Conservation (phyloP, 495 filamentous ascomycete species). For the Neurospora tetrasperma region DNA sequence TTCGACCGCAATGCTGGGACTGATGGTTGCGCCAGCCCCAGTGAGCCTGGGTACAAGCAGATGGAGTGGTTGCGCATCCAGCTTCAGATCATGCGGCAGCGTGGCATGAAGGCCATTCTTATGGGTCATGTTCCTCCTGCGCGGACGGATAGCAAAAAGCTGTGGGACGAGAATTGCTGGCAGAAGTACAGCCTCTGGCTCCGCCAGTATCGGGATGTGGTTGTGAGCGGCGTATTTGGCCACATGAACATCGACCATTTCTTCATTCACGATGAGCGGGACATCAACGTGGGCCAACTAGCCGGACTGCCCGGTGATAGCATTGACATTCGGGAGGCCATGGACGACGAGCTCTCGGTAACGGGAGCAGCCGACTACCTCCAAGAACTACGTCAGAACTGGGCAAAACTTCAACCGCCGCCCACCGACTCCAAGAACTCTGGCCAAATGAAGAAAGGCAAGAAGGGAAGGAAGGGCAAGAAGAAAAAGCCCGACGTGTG, state of each 20-base stretch:
- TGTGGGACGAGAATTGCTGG: conserved; percentile 93
- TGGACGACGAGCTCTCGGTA: conserved; percentile 48
- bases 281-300: conserved; percentile 51
- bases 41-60: conserved; percentile 83
- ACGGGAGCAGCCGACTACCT: conserved; percentile 68
- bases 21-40: conserved; percentile 68
- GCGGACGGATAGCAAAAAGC: conserved; percentile 65
- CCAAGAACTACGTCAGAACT: conserved; percentile 61
- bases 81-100: conserved; percentile 66
- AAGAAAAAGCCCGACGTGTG: conserved; percentile 45
- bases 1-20: conserved; percentile 86
- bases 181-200: conserved; percentile 93
- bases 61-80: conserved; percentile 96
- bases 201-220: conserved; percentile 79
- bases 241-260: conserved; percentile 99
- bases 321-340: conserved; percentile 19
- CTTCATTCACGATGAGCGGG: conserved; percentile 75
- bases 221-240: conserved; percentile 69
- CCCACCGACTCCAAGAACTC: conserved; percentile 22
- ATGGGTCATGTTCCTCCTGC: conserved; percentile 92
- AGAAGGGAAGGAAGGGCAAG: conserved; percentile 25
- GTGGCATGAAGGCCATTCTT: conserved; percentile 89
- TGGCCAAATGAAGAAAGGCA: conserved; percentile 24
- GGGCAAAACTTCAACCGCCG: conserved; percentile 64
- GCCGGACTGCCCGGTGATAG: conserved; percentile 29